Base-by-base conservation (phyloP, 805 yeast genomes). In the Schwanniomyces vanrijiae region DNA sequence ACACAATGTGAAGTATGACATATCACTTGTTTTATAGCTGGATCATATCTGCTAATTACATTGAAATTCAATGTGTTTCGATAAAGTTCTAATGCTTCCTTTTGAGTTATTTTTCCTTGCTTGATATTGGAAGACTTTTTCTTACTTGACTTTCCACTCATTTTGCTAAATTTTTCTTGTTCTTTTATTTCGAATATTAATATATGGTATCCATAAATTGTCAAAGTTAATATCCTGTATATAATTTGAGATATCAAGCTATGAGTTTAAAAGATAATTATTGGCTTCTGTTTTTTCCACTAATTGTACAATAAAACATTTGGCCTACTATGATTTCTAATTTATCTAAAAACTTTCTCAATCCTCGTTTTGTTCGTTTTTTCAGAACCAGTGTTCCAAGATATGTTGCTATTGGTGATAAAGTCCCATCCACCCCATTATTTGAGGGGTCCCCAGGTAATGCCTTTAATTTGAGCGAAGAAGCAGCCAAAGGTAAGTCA, bases 1-100 rank as follows among this genome's bases (percentile, higher is more conserved):
- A 86, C 88, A 46, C 87, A 82, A 61, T 86, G 88, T 13, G 91
- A 82, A 2, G 91, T 80, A 44, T 83, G 78, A 56, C 81, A 84
- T 37, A 86, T 66, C 25, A 87, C 70, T 59, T 84, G 88, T 47
- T 84, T 81, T 42, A 86, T 80, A 52, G 75, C 74, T 0, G 91
- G 87, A 54, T 87, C 95, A 58, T 87, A 87, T 50, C 90, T 76
- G 20, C 86, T 84, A 25, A 87, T 84, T 44, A 87, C 91, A 60
- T 86, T 87, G 67, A 79, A 86, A 42, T 87, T 85, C 40, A 87
- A 67, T 0, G 91, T 86, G 51, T 80, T 82, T 43, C 83, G 76
- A 58, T 82, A 87, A 19, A 86, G 76, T 43, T 82, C 86, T 46
- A 82, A 62, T 0, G 86, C 80, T 53, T 67, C 66, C 43, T 62